These are phyloP conservation scores for Phyllostachys edulis DNA, from an alignment of 176 grass and related monocot species.

Conservation along the genomic window DNA sequence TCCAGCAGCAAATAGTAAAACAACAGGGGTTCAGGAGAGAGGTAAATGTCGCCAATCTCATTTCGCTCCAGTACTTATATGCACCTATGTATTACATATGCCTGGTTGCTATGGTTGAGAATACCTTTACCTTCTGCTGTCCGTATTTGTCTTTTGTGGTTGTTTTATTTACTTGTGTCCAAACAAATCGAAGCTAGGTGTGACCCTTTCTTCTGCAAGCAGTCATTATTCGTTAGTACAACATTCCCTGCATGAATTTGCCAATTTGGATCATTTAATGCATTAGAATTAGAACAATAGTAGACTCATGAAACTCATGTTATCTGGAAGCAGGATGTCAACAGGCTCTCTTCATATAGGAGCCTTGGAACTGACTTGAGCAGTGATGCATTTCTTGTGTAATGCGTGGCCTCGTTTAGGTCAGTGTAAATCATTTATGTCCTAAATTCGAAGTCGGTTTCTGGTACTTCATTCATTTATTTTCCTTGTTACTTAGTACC, in stretches of 20 bases:
- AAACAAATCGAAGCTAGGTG: slow-evolving; percentile 44
- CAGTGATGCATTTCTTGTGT: slow-evolving; percentile 77
- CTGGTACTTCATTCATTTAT: slow-evolving; percentile 25
- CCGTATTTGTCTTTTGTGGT: not conserved
- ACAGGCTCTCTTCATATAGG: slow-evolving; percentile 69
- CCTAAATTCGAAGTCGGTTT: slow-evolving; percentile 59
- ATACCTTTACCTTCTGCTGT: slow-evolving; percentile 18
- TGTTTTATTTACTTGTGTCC: slow-evolving; percentile 33
- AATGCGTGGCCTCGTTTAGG: slow-evolving; percentile 70
- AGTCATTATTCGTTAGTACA: slow-evolving; percentile 35
- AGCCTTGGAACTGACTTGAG: slow-evolving; percentile 69
- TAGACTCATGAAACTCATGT: slow-evolving; percentile 90
- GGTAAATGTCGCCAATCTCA: slow-evolving; percentile 41
- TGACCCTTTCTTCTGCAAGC: slow-evolving; percentile 32
- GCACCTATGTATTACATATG: not conserved
- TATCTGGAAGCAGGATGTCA: slow-evolving; percentile 93
- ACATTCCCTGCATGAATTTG: slow-evolving; percentile 47
- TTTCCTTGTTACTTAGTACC: slow-evolving; percentile 30
- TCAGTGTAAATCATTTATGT: slow-evolving; percentile 80
- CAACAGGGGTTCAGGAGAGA: slow-evolving; percentile 67
- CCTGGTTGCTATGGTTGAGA: slow-evolving; percentile 15
- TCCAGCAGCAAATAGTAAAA: slow-evolving; percentile 81
- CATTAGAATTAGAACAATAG: slow-evolving; percentile 44
- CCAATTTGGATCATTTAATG: slow-evolving; percentile 80
- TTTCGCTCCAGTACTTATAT: not conserved